These are phyloP conservation scores for Trametes cubensis DNA, from an alignment of 768 basidiomycete genomes.

Conservation along the genomic window DNA sequence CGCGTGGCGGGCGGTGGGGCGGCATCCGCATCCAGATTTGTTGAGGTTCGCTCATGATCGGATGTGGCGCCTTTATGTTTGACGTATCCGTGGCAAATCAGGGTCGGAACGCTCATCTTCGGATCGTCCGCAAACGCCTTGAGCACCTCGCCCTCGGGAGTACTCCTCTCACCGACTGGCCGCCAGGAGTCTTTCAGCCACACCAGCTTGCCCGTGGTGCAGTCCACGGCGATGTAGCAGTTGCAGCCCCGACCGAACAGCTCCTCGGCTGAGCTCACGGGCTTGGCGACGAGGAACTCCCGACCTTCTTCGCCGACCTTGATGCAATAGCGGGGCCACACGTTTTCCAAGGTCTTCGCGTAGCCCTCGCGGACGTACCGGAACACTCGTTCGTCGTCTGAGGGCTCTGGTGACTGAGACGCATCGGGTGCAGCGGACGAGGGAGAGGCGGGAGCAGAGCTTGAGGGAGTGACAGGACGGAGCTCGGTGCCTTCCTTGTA, in stretches of 20 bases:
- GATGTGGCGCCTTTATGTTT: too few species aligned
- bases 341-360: not conserved
- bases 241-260: not conserved
- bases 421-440: not conserved
- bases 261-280: not conserved
- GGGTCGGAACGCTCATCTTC: not conserved
- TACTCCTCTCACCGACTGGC: not conserved
- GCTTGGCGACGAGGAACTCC: not conserved
- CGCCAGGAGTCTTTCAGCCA: slow-evolving; percentile 6
- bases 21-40: too few species aligned
- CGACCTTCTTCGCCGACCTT: slow-evolving; percentile 6
- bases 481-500: not conserved
- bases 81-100: not conserved
- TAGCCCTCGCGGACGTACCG: not conserved
- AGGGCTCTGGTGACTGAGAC: not conserved
- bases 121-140: not conserved
- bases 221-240: slow-evolving; percentile 1
- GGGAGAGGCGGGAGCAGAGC: not conserved
- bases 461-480: not conserved
- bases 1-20: not conserved
- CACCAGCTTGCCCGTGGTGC: not conserved
- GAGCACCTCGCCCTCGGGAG: not conserved
- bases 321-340: not conserved
- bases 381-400: slow-evolving; percentile 1
- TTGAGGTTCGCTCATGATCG: too few species aligned